Evolutionary conservation across 129 eudicot genomes (phyloP).

Genomic region (Flaveria brownii): DNA sequence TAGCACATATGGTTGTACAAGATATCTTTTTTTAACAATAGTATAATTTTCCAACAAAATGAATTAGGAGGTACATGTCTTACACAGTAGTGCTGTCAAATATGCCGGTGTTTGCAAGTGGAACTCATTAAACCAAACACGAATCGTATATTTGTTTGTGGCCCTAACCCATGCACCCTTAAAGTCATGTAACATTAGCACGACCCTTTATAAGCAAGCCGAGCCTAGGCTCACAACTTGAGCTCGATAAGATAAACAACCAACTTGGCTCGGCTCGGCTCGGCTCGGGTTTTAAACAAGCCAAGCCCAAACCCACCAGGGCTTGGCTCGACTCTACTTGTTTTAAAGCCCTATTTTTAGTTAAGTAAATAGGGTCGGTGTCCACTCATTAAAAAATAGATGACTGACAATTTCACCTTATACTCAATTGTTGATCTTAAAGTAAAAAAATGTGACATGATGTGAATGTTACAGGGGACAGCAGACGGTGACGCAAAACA

Average conservation of each 20-base stretch:
- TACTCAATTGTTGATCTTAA: background rate
- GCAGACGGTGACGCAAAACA: slow-evolving; percentile 57
- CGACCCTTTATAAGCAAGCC: background rate
- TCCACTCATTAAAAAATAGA: background rate
- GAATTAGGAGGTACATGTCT: too few species aligned
- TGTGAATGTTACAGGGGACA: slow-evolving; percentile 56
- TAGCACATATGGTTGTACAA: too few species aligned
- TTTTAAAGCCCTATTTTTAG: background rate
- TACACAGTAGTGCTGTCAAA: too few species aligned
- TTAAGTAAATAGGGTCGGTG: too few species aligned
- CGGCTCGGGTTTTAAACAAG: too few species aligned
- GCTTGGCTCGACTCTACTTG: background rate
- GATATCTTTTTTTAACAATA: too few species aligned
- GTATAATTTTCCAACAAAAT: too few species aligned
- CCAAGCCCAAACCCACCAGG: too few species aligned
- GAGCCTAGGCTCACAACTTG: too few species aligned
- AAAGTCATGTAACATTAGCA: background rate
- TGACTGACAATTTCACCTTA: background rate
- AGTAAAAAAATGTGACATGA: background rate
- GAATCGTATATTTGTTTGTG: background rate
- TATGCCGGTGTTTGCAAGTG: background rate
- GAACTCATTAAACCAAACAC: background rate
- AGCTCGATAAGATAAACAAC: too few species aligned
- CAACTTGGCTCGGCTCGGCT: too few species aligned
- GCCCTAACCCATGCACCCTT: background rate